Evolutionary conservation across 805 yeast species (phyloP).

Genomic region (Metschnikowia noctiluminum): DNA sequence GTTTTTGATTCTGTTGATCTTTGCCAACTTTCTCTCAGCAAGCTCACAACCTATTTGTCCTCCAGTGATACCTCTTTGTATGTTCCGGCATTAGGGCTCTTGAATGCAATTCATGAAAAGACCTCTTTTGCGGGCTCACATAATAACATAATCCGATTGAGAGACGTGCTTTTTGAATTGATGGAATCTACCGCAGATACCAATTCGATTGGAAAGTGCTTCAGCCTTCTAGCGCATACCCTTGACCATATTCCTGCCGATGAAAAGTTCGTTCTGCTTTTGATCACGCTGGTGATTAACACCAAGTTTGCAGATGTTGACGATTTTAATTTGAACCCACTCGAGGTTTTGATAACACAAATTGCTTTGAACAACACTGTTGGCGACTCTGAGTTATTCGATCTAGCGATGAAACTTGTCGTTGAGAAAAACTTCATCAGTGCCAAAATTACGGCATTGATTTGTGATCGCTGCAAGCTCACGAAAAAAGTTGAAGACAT

Average conservation of each 20-base stretch:
- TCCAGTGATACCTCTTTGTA: conserved; percentile 29
- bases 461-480: conserved; percentile 22
- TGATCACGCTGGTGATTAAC: conserved; percentile 16
- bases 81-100: conserved; percentile 20
- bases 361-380: conserved; percentile 6
- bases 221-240: conserved; percentile 11
- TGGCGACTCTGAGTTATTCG: conserved; percentile 6
- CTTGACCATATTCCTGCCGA: conserved; percentile 10
- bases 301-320: conserved; percentile 19
- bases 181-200: conserved; percentile 9
- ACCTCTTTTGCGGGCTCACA: conserved; percentile 1
- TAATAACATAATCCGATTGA: not conserved
- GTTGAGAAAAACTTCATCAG: conserved; percentile 21
- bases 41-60: conserved; percentile 20
- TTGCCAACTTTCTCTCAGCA: conserved; percentile 18
- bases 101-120: conserved; percentile 12
- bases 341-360: conserved; percentile 16
- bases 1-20: conserved; percentile 14
- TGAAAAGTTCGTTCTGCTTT: conserved; percentile 1
- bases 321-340: conserved; percentile 15
- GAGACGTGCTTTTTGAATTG: conserved; percentile 9
- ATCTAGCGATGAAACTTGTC: conserved; percentile 12
- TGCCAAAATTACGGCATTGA: conserved; percentile 30
- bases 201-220: conserved; percentile 10
- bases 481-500: conserved; percentile 21